These are phyloP conservation scores for Metarhizium robertsii DNA, from an alignment of 2,329 filamentous ascomycete species.

Conservation along the genomic window DNA sequence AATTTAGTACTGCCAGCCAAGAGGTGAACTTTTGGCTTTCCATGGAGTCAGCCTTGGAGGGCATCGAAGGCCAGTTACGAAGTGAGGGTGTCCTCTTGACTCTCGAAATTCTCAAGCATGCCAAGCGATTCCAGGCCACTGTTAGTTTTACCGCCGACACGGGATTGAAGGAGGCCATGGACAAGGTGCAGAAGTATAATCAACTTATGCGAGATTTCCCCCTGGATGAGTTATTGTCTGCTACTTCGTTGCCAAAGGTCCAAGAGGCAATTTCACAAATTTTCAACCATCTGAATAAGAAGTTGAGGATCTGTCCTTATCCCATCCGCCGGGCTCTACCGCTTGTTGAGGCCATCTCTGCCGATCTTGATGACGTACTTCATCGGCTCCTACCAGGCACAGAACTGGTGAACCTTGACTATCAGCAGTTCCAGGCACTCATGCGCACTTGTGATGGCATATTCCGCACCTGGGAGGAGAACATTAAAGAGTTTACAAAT, in stretches of 20 bases:
- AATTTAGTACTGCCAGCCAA: conserved; percentile 69
- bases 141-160: conserved; percentile 96
- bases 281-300: conserved; percentile 94
- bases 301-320: conserved; percentile 91
- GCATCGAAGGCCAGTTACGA: conserved; percentile 79
- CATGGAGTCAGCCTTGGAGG: conserved; percentile 88
- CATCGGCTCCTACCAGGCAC: conserved; percentile 79
- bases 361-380: conserved; percentile 78
- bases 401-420: conserved; percentile 84
- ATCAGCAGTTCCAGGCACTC: conserved; percentile 76
- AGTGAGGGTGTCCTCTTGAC: conserved; percentile 87
- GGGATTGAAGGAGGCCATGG: conserved; percentile 88
- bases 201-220: conserved; percentile 98
- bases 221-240: conserved; percentile 85
- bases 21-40: conserved; percentile 99
- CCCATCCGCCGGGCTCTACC: conserved; percentile 84
- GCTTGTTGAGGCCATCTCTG: conserved; percentile 94
- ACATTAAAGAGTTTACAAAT: conserved; percentile 95
- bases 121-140: conserved; percentile 95
- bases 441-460: conserved; percentile 79
- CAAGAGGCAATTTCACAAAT: conserved; percentile 84
- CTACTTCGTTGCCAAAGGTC: conserved; percentile 79
- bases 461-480: conserved; percentile 90
- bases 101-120: conserved; percentile 89
- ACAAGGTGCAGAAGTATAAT: conserved; percentile 97